phyloP scores from a whole-genome alignment of 768 basidiomycete genomes.

The Kwoniella sp. region DNA sequence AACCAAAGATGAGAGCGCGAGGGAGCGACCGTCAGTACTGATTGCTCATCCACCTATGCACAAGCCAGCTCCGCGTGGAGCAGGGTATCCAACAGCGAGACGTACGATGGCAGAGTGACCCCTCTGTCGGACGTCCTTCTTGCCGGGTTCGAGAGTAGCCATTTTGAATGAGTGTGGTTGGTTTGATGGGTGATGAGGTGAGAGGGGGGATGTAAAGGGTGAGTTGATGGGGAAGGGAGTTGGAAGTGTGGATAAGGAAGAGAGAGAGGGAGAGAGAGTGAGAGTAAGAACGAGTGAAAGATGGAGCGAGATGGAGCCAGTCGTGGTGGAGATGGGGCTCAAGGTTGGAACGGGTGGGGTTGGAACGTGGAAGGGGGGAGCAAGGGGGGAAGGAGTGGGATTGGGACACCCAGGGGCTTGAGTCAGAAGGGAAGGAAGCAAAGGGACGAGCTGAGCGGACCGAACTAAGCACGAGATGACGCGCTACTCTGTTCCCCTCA shows the following conservation, averaged over 20 bases:
- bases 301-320: too few relatives aligned
- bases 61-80: background rate
- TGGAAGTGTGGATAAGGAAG: background rate
- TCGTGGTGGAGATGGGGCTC: too few relatives aligned
- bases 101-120: slow-evolving; percentile 42
- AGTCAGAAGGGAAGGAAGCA: too few relatives aligned
- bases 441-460: too few relatives aligned
- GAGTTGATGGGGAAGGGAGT: slow-evolving; percentile 4
- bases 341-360: too few relatives aligned
- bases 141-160: slow-evolving; percentile 31
- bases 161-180: slow-evolving; percentile 15
- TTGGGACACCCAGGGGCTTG: too few relatives aligned
- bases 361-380: too few relatives aligned
- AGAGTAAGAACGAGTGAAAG: too few relatives aligned
- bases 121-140: slow-evolving; percentile 39
- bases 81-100: background rate
- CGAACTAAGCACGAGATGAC: too few relatives aligned
- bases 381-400: too few relatives aligned
- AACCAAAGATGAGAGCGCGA: background rate
- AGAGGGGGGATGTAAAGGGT: background rate
- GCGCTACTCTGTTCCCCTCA: too few relatives aligned
- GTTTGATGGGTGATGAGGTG: background rate
- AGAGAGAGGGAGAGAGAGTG: background rate
- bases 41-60: background rate
- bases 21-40: background rate